phyloP scores from a whole-genome alignment of 129 eudicot species.

The Escallonia rubra region DNA sequence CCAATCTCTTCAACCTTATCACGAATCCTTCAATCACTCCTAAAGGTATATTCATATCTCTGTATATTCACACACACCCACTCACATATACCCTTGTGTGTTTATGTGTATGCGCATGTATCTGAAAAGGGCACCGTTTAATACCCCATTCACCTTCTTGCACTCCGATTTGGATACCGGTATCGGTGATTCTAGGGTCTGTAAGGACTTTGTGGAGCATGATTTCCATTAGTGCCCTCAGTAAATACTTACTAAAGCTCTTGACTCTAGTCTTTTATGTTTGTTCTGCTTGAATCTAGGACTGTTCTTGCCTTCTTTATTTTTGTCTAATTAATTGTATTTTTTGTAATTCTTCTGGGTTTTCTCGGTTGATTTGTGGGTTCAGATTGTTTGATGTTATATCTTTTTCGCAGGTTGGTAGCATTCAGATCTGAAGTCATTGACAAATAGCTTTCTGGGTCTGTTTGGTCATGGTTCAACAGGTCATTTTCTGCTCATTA shows the following conservation, averaged over 20 bases:
- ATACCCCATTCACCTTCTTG: background rate
- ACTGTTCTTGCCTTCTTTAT: background rate
- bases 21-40: constrained; percentile 16
- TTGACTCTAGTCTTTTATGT: constrained; percentile 2
- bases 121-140: too few species aligned
- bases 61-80: background rate
- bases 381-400: constrained; percentile 5
- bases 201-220: background rate
- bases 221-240: background rate
- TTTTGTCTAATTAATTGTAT: background rate
- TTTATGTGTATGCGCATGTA: too few species aligned
- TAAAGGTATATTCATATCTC: constrained; percentile 28
- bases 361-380: constrained; percentile 1
- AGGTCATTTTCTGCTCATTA: background rate
- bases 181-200: constrained; percentile 23
- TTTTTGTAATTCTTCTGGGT: constrained; percentile 3
- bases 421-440: constrained; percentile 50
- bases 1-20: constrained; percentile 11
- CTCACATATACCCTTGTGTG: too few species aligned
- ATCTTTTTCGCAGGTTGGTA: constrained; percentile 27
- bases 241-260: constrained; percentile 1
- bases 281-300: constrained; percentile 3
- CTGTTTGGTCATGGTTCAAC: constrained; percentile 2
- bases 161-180: constrained; percentile 9
- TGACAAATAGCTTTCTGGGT: constrained; percentile 1